Evolutionary conservation across 208 protist genomes (phyloP).

Genomic region (Acanthamoeba castellanii): DNA sequence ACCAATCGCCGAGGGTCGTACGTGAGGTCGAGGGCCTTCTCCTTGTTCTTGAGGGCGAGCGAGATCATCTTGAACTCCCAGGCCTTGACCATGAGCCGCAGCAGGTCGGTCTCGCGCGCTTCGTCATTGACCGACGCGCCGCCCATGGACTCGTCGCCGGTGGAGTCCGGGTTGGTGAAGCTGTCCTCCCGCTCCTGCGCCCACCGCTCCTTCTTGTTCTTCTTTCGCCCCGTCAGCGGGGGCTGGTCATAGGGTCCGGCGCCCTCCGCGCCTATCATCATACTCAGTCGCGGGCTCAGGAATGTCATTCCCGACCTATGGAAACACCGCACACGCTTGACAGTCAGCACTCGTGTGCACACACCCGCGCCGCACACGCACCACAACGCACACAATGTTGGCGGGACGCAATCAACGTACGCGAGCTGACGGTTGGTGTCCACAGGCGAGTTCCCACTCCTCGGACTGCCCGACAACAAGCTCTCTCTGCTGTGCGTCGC

Average conservation of each 20-base stretch:
- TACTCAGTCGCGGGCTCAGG: constrained; percentile 21
- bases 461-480: background rate
- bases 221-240: constrained; percentile 16
- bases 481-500: background rate
- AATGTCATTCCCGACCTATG: background rate
- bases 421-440: background rate
- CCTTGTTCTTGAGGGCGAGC: constrained; percentile 34
- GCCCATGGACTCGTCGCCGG: constrained; percentile 29
- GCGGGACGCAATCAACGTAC: background rate
- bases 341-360: too few species aligned
- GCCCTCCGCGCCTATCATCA: background rate
- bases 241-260: background rate
- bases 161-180: constrained; percentile 23
- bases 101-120: constrained; percentile 3
- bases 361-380: too few species aligned
- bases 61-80: constrained; percentile 60
- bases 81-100: constrained; percentile 59
- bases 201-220: constrained; percentile 29
- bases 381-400: too few species aligned
- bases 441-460: background rate
- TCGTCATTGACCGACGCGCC: background rate
- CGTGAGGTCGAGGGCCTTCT: constrained; percentile 42
- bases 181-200: constrained; percentile 50
- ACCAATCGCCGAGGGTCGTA: background rate
- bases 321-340: too few species aligned